Evolutionary conservation across 2,329 filamentous ascomycete species (phyloP), one percentile per base, ranked within the genome.

Genomic region (Thielaviopsis euricoi): DNA sequence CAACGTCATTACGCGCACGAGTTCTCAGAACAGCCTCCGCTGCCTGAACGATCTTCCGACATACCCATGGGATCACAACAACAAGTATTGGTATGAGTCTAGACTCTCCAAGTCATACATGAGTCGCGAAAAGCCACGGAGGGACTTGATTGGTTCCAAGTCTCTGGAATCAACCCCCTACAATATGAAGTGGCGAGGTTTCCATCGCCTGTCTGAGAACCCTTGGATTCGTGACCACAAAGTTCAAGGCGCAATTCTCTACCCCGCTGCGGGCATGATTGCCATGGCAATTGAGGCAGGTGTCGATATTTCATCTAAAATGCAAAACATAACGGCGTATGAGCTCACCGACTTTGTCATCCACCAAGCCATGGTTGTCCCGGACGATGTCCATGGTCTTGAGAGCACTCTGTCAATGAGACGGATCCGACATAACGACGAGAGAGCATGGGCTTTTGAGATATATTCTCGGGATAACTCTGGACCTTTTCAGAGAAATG

Each of bases 21-120:
- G 25, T n/a, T 37, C 21, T 13, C 25, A 6, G 15, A 26, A 25
- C 4, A 37, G 19, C 10, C 50, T 60, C 2, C 33, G 17, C n/a
- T 71, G 71, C 21, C 66, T 80, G 2, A 63, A 68, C 1, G 71
- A 74, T 59, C 64, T 81, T 33, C 78, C 78, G 1, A 68, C 71
- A 0, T 80, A 80, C 60, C 71, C 74, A 2, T 81, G 78, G 77
- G 77, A 80, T 29, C 77, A 80, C 59, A 65, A 68, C 25, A 75
- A 71, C 25, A 67, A 64, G 1, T 78, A 79, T 64, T 80, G 78
- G 77, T 71, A 76, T 60, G 77, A 81, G 60, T 74, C 74, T 1
- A 72, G 75, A 48, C 63, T 76, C 2, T 74, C 73, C 21, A 64
- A 66, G 15, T 68, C 71, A 12, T 71, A 71, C 52, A 71, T 76